Conservation (phyloP, 495 filamentous ascomycete genomes). For the Apodospora peruviana region DNA sequence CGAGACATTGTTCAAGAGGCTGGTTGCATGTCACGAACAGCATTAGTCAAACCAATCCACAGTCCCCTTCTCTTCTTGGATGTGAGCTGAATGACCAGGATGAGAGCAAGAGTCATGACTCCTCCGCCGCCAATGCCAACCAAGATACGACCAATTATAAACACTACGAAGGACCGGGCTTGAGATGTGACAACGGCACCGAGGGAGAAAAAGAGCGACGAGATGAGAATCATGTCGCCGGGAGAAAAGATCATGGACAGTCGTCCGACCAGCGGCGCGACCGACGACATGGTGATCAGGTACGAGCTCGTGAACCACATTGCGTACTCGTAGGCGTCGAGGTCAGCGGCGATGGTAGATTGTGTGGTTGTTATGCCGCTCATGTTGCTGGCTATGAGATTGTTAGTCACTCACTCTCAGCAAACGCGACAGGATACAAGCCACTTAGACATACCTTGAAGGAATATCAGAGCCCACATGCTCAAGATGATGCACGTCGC, state of each 20-base stretch:
- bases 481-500: conserved; percentile 29
- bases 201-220: conserved; percentile 49
- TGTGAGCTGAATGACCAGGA: conserved; percentile 63
- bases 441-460: conserved; percentile 30
- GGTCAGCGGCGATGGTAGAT: conserved; percentile 62
- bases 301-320: conserved; percentile 75
- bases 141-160: conserved; percentile 60
- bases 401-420: no score
- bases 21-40: no score
- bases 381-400: conserved; percentile 58
- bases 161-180: conserved; percentile 50
- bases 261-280: conserved; percentile 60
- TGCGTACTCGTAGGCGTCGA: conserved; percentile 63
- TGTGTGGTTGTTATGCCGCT: conserved; percentile 69
- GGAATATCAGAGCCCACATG: conserved; percentile 41
- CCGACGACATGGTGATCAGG: conserved; percentile 63
- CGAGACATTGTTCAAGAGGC: no score
- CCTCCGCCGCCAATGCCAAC: conserved; percentile 62
- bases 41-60: conserved; percentile 58
- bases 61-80: conserved; percentile 59
- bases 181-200: conserved; percentile 59
- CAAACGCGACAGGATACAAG: not conserved
- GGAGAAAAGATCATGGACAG: conserved; percentile 64
- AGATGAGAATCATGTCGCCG: conserved; percentile 51
- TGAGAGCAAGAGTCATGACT: conserved; percentile 59